phyloP scores from a whole-genome alignment of 1,284 basidiomycete genomes.

The Malassezia yamatoensis region DNA sequence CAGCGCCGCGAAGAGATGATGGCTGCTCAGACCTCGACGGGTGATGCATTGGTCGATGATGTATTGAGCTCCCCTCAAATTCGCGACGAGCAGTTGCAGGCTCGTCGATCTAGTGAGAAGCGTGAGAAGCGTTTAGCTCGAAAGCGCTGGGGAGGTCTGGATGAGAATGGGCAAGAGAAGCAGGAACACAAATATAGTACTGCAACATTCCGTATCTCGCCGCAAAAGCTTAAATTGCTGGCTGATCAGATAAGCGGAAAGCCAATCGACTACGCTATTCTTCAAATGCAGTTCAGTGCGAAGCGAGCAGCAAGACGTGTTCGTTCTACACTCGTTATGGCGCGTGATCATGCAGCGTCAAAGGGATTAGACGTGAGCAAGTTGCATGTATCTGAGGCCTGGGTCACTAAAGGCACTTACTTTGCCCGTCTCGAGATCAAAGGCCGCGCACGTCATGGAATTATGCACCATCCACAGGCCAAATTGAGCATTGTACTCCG shows the following conservation, averaged over 20 bases:
- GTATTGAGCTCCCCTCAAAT: constrained; percentile 23
- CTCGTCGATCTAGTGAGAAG: constrained; percentile 22
- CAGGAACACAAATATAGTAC: constrained; percentile 78
- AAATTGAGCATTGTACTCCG: constrained; percentile 68
- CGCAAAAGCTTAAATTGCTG: constrained; percentile 79
- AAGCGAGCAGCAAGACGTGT: constrained; percentile 77
- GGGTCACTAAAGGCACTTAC: constrained; percentile 76
- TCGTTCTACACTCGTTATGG: constrained; percentile 75
- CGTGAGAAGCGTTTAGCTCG: constrained; percentile 25
- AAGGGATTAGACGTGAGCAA: constrained; percentile 66
- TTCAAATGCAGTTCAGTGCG: constrained; percentile 90
- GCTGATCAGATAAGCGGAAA: constrained; percentile 65
- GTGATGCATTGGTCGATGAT: constrained; percentile 35
- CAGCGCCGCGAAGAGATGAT: constrained; percentile 27
- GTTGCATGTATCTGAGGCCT: constrained; percentile 77
- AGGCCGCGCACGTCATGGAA: constrained; percentile 71
- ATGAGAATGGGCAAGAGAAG: constrained; percentile 20
- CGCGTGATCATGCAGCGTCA: constrained; percentile 74
- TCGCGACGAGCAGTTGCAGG: constrained; percentile 19
- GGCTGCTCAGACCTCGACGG: constrained; percentile 32
- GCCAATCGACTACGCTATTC: constrained; percentile 68
- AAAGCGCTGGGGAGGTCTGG: constrained; percentile 35
- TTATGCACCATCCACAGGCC: constrained; percentile 67
- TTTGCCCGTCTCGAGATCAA: constrained; percentile 68
- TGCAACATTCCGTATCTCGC: constrained; percentile 81